A percentile compares a stretch with the other conserved stretches of the same genome.
Conservation (phyloP, 768 basidiomycete species). For the Xerocomus potaroensis region DNA sequence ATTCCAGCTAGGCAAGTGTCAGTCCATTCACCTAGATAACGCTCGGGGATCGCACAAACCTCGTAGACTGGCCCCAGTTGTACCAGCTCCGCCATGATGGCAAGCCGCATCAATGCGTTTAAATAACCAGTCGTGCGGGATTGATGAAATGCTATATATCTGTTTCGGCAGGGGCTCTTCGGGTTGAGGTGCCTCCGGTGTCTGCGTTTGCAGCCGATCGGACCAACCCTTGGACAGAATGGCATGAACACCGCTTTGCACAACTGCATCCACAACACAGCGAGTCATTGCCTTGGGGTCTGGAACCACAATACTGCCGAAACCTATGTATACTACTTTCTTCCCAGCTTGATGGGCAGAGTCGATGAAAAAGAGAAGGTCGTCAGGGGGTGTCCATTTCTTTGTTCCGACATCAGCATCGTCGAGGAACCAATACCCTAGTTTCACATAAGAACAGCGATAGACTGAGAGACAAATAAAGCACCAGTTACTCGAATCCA, state of each 20-base stretch:
- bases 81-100: conserved; percentile 97
- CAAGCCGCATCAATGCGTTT: conserved; percentile 92
- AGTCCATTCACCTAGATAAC: neutral
- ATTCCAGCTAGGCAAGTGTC: conserved; percentile 60
- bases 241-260: conserved; percentile 82
- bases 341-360: conserved; percentile 67
- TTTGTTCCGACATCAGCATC: conserved; percentile 85
- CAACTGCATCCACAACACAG: conserved; percentile 84
- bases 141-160: conserved; percentile 79
- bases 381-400: conserved; percentile 85
- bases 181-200: conserved; percentile 50
- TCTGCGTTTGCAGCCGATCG: conserved; percentile 74
- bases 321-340: conserved; percentile 97
- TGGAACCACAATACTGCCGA: conserved; percentile 95
- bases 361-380: conserved; percentile 79
- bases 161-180: conserved; percentile 72
- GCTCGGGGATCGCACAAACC: conserved; percentile 45
- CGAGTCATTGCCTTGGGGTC: conserved; percentile 92
- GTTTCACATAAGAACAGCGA: conserved; percentile 5
- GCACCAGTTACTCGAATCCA: conserved; percentile 93
- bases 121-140: conserved; percentile 98
- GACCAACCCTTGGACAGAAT: conserved; percentile 99
- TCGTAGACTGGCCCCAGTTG: conserved; percentile 90
- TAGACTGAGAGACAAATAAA: conserved; percentile 7
- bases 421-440: conserved; percentile 97